phyloP scores from a whole-genome alignment of 306 rosid genomes.

The Sphenostylis stenocarpa region DNA sequence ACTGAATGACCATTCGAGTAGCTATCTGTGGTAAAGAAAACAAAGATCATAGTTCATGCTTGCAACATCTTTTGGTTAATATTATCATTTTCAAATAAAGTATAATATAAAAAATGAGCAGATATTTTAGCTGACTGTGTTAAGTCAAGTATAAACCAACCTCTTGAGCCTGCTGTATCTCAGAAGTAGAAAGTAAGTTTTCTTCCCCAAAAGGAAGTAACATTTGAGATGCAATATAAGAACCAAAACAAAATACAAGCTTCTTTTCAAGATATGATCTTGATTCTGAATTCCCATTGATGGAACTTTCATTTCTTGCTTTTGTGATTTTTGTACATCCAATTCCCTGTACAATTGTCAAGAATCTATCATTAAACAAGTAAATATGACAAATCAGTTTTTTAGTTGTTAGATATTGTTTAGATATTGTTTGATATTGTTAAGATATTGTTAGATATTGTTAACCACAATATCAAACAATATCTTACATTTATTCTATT shows the following conservation, averaged over 20 bases:
- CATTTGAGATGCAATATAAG: slow-evolving; percentile 87
- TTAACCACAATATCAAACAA: too few species aligned
- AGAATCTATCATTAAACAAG: slow-evolving; percentile 30
- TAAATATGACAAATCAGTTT: slow-evolving; percentile 11
- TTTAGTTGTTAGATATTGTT: too few species aligned
- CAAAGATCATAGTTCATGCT: slow-evolving; percentile 20
- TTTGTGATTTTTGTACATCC: slow-evolving; percentile 93
- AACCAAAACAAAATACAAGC: slow-evolving; percentile 96
- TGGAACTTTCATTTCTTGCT: slow-evolving; percentile 69
- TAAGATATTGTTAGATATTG: too few species aligned
- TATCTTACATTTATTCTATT: too few species aligned
- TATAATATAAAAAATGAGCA: slow-evolving; percentile 24
- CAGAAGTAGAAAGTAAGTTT: slow-evolving; percentile 78
- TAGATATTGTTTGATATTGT: too few species aligned
- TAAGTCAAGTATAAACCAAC: slow-evolving; percentile 46
- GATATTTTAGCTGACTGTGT: slow-evolving; percentile 12
- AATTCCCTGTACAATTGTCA: slow-evolving; percentile 65
- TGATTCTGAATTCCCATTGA: slow-evolving; percentile 72
- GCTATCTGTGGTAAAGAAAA: slow-evolving; percentile 68
- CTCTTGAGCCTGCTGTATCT: slow-evolving; percentile 91
- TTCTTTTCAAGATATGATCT: slow-evolving; percentile 94
- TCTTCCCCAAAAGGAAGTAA: slow-evolving; percentile 97
- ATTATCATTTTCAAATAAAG: slow-evolving; percentile 11
- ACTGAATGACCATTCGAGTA: slow-evolving; percentile 92
- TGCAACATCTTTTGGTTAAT: slow-evolving; percentile 1